Conservation (phyloP, 768 basidiomycete species). For the Cystofilobasidium macerans region DNA sequence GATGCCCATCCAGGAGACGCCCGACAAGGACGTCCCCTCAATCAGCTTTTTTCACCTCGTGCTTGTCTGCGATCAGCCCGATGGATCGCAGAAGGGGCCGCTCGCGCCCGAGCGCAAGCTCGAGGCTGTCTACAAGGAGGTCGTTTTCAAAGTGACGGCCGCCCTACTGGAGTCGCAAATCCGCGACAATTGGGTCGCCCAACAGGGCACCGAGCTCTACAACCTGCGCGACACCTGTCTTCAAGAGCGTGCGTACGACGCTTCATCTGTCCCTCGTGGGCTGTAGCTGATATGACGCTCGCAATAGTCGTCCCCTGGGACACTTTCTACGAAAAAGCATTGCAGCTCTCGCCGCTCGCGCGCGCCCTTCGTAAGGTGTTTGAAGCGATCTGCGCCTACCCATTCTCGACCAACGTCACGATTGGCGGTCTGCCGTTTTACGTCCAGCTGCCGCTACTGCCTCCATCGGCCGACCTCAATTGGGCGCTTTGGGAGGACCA, state of each 20-base stretch:
- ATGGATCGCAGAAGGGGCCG: conserved; percentile 36
- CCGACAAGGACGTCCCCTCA: conserved; percentile 18
- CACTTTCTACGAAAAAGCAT: conserved; percentile 6
- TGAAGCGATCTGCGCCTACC: conserved; percentile 6
- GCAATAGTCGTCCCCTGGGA: conserved; percentile 5
- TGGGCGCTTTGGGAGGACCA: conserved; percentile 22
- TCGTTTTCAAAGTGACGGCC: conserved; percentile 80
- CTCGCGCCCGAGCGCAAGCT: conserved; percentile 28
- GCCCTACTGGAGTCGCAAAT: conserved; percentile 88
- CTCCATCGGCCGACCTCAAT: conserved; percentile 9
- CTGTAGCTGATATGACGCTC: background rate
- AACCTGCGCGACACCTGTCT: conserved; percentile 60
- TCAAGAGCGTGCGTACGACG: conserved; percentile 33
- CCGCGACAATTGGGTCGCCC: conserved; percentile 69
- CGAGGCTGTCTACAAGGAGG: conserved; percentile 76
- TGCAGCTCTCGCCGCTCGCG: conserved; percentile 14
- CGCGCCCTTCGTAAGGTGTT: conserved; percentile 10
- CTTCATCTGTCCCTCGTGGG: background rate
- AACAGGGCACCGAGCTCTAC: conserved; percentile 61
- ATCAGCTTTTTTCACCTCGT: conserved; percentile 61
- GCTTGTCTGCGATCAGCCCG: conserved; percentile 75
- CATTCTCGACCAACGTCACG: conserved; percentile 20
- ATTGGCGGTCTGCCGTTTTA: conserved; percentile 21
- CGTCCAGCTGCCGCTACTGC: conserved; percentile 19
- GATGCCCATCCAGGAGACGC: background rate